Base-by-base conservation (phyloP, 805 yeast species). In the Wickerhamiella lipophila region DNA sequence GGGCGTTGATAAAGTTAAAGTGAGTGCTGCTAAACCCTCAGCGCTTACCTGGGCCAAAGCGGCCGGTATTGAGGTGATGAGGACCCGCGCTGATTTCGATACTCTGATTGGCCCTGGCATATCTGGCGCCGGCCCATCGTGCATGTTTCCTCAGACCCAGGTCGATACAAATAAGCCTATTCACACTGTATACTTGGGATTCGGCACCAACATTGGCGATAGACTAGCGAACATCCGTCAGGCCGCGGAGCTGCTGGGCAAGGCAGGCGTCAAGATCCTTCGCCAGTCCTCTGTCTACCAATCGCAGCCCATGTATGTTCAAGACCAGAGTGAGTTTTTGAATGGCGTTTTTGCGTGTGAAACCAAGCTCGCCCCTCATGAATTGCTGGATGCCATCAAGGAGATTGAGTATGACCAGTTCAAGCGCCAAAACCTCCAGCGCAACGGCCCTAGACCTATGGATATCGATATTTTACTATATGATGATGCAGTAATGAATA, bases 391-490 rank as follows among this genome's bases (percentile, higher is more conserved):
- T 18, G 64, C 71, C 7, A 64, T 88, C 50, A 89, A 92, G 60
- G 68, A 73, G 22, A 81, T 92, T 40, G 99, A 92, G 63, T 85
- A 85, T 57, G 69, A 77, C 6, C 73, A 73, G 12, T 68, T 88
- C 30, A 69, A 74, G 4, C 69, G 99, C 39, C 79, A 80, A 19
- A 92, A 92, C 61, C 66, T 77, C 39, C 72, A 85, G 55, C 88
- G 83, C 12, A 92, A 92, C 62, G 96, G 98, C 0, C 98, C 99
- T 7, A 71, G 99, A 50, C 68, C 84, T 11, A 83, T 92, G 47
- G 99, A 92, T 60, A 70, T 92, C 45, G 99, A 92, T 64, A 84
- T 92, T 12, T 56, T 89, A 12, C 65, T 89, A 19, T 89, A 78
- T 60, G 92, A 78, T 58, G 61, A 65, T 44, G 55, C 58, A n/a